Evolutionary conservation across 1,284 basidiomycete species (phyloP).

Genomic region (Tylopilus sp.): DNA sequence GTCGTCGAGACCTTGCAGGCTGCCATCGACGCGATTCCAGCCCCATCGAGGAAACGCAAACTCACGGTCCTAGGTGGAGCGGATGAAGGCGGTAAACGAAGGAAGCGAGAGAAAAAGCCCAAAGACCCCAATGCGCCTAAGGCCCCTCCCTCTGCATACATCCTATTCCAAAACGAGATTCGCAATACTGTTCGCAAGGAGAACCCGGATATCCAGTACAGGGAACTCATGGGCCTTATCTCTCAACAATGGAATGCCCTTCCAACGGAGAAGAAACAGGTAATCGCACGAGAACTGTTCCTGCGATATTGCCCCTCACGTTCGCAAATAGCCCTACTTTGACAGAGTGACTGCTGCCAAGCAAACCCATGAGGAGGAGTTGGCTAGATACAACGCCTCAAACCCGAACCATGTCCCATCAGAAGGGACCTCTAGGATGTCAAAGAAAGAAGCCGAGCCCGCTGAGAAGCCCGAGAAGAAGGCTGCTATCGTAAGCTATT

Average conservation of each 20-base stretch:
- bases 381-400: conserved; percentile 51
- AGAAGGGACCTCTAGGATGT: conserved; percentile 28
- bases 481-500: conserved; percentile 14
- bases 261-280: conserved; percentile 68
- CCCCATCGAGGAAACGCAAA: conserved; percentile 52
- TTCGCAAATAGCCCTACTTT: conserved; percentile 24
- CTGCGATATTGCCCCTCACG: conserved; percentile 9
- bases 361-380: conserved; percentile 45
- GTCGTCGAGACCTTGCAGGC: conserved; percentile 29
- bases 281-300: conserved; percentile 33
- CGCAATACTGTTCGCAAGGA: conserved; percentile 67
- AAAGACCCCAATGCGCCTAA: conserved; percentile 95
- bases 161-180: conserved; percentile 93
- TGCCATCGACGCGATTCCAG: conserved; percentile 32
- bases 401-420: conserved; percentile 43
- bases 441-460: conserved; percentile 19
- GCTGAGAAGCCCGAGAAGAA: conserved; percentile 27
- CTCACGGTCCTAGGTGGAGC: conserved; percentile 41
- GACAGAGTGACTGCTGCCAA: conserved; percentile 40
- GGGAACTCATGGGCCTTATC: conserved; percentile 72
- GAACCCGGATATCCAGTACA: conserved; percentile 64
- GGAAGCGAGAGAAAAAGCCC: conserved; percentile 50
- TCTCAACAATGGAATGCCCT: conserved; percentile 73
- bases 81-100: conserved; percentile 42
- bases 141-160: conserved; percentile 90